Evolutionary conservation across 2,329 filamentous ascomycete genomes (phyloP), one percentile per base, ranked within the genome.

Genomic region (Penicillium italicum): DNA sequence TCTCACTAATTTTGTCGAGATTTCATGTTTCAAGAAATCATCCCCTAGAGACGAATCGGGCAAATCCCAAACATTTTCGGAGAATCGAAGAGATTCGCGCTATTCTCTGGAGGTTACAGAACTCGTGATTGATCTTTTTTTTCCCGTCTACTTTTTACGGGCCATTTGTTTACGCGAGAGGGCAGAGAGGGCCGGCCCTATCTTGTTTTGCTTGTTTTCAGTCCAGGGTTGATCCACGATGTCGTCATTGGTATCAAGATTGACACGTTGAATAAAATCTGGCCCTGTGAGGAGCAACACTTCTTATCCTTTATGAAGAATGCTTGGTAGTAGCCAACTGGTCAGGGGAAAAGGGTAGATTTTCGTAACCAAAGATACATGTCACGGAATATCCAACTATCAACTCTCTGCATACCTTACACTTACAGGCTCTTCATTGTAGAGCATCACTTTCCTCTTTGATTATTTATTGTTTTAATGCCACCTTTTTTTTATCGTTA

Each of bases 131-230:
- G 2, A 14, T 18, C 9, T 10, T 14, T 3, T 24, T 20, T 33
- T 16, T n/a, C n/a, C n/a, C 2, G 6, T 16, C 16, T 28, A 26
- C 52, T 46, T 59, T 61, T 50, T 48, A 59, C 22, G 30, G n/a
- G 36, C 38, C 14, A 38, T 40, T 11, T 24, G 34, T 42, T 42
- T 45, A 51, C 22, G 50, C 44, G 50, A 54, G 54, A 57, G 59
- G 59, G 59, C 56, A 52, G 46, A 37, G 5, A 37, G 36, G 36
- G 36, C 18, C 20, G 57, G 59, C 57, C 59, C 59, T 59, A 61
- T 37, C 28, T 5, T 55, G 53, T 57, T 44, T 34, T 34, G 14
- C 16, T 34, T 34, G 33, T 34, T 34, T 34, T 34, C 33, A 34
- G 16, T 34, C 14, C 37, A 56, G 52, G 31, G 33, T 18, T 30